Base-by-base conservation (phyloP, 192 early-diverging fungal genomes). In the Coemansia guatemalensis region DNA sequence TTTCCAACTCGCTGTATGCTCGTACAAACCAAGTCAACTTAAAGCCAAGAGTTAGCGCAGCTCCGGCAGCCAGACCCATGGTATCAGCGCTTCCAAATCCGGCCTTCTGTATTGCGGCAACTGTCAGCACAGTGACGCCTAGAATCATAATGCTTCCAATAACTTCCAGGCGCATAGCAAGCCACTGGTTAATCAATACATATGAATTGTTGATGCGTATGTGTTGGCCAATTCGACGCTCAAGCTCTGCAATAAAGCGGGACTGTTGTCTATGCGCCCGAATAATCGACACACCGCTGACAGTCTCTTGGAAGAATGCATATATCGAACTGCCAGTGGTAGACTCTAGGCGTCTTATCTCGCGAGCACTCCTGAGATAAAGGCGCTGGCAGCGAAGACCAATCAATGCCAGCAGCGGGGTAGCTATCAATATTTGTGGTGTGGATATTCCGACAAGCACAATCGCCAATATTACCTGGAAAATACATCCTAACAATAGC, bases 1-100 rank as follows among this genome's bases (percentile, higher is more conserved):
- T 85, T 5, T 88, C 85, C 62, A 92, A 73, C 24, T 86, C 75
- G 33, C 82, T 83, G 57, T 94, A 14, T 94, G 86, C 11, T 96
- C 88, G 74, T 91, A 86, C 94, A 92, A 95, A 71, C 92, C 92
- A 30, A 98, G 65, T 27, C 90, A 87, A 67, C 93, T 93, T 94
- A 48, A 93, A 85, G 82, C 81, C 1, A n/a, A n/a, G n/a, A n/a
- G n/a, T n/a, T n/a, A 89, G 71, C 18, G 91, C 81, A 61, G 92
- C 92, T 6, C 84, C 85, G 9, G 90, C 80, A 21, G 85, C 73
- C 53, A 89, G 57, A 8, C 87, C 89, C 7, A 88, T 88, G 52
- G 88, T 67, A 12, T 90, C 91, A 11, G 90, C 88, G 68, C 92
- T 86, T 30, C 86, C 76, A 14, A 22, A 66, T n/a, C 85, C 85